Evolutionary conservation across 805 yeast genomes (phyloP).

Genomic region (Candida mattraensis): DNA sequence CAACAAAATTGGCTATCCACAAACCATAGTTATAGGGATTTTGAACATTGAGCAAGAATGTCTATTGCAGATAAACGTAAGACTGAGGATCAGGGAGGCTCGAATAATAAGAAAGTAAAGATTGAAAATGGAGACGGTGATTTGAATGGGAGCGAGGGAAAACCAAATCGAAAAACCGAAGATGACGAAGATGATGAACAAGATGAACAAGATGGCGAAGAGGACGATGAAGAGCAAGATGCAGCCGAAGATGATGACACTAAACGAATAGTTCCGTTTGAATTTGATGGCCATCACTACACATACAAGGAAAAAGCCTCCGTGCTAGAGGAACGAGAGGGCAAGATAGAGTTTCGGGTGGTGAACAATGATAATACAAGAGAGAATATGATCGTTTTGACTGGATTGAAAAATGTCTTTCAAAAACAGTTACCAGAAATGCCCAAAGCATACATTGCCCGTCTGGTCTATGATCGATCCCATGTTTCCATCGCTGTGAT

Average conservation of each 20-base stretch:
- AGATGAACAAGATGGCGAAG: constrained; percentile 27
- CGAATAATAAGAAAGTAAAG: constrained; percentile 5
- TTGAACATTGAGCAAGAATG: too few species aligned
- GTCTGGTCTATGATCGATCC: constrained; percentile 90
- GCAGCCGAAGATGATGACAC: constrained; percentile 40
- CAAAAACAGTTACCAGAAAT: constrained; percentile 97
- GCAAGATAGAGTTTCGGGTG: constrained; percentile 91
- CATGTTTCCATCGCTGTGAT: constrained; percentile 97
- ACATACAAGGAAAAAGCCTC: constrained; percentile 91
- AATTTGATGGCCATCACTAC: constrained; percentile 76
- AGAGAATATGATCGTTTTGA: constrained; percentile 86
- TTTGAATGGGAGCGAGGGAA: constrained; percentile 23
- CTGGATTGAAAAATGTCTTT: constrained; percentile 93
- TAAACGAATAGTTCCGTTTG: constrained; percentile 47
- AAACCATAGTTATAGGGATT: too few species aligned
- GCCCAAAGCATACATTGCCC: constrained; percentile 96
- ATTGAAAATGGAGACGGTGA: constrained; percentile 8
- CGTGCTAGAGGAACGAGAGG: constrained; percentile 90
- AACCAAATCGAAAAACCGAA: constrained; percentile 20
- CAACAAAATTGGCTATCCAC: too few species aligned
- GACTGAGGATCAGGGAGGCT: constrained; percentile 7
- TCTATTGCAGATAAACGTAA: too few species aligned
- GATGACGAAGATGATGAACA: constrained; percentile 23
- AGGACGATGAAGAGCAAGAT: constrained; percentile 28
- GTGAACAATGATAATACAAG: constrained; percentile 90